phyloP scores from a whole-genome alignment of 257 asterid species.

The Solanum lycopersicoides region DNA sequence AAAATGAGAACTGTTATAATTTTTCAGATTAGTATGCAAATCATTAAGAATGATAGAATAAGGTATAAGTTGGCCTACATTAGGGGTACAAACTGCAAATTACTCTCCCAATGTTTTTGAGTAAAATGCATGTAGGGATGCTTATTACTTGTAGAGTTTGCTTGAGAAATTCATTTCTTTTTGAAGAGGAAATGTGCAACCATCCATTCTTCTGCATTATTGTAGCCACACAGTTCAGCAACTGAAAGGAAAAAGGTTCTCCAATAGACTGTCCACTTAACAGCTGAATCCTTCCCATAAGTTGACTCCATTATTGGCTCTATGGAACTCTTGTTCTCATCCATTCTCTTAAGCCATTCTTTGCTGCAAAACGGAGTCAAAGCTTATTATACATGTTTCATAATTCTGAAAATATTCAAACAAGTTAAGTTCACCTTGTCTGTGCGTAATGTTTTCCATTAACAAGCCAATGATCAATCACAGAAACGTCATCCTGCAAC shows the following conservation, averaged over 20 bases:
- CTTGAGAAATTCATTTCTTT: conserved; percentile 23
- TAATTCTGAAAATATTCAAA: not conserved
- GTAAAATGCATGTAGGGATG: not conserved
- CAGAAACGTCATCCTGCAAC: conserved; percentile 77
- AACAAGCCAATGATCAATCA: conserved; percentile 82
- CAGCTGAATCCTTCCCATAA: conserved; percentile 76
- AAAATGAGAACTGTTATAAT: no score
- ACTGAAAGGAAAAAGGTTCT: conserved; percentile 84
- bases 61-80: no score
- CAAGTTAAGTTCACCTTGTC: conserved; percentile 45
- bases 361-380: conserved; percentile 35
- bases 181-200: conserved; percentile 72
- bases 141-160: not conserved
- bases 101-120: not conserved
- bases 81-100: no score
- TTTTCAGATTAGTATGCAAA: no score
- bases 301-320: conserved; percentile 81
- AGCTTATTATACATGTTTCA: not conserved
- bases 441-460: conserved; percentile 82
- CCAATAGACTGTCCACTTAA: conserved; percentile 90
- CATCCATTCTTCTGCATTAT: conserved; percentile 94
- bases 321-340: conserved; percentile 29
- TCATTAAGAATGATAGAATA: no score
- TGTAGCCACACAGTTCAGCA: conserved; percentile 70
- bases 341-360: conserved; percentile 93